Evolutionary conservation across 768 basidiomycete genomes (phyloP).

Genomic region (Dacryopinax spathularia): DNA sequence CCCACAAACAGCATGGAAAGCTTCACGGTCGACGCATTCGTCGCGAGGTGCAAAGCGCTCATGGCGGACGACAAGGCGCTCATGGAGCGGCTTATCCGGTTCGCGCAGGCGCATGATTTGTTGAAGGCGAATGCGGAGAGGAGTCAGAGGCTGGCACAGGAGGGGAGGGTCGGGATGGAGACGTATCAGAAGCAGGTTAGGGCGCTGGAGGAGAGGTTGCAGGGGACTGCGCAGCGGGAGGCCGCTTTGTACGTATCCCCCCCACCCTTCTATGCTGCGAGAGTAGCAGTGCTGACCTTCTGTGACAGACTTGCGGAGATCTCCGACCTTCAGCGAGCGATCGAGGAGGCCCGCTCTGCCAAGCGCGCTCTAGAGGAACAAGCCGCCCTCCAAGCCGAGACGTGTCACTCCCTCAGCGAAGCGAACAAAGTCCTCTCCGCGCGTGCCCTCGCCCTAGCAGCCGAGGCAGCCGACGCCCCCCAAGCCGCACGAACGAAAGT

Average conservation of each 20-base stretch:
- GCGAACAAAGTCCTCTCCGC: slow-evolving; percentile 68
- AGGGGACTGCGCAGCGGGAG: slow-evolving; percentile 36
- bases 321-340: slow-evolving; percentile 39
- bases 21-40: slow-evolving; percentile 66
- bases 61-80: slow-evolving; percentile 70
- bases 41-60: slow-evolving; percentile 60
- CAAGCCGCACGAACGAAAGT: slow-evolving; percentile 49
- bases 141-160: slow-evolving; percentile 79
- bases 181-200: slow-evolving; percentile 83
- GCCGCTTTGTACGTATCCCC: slow-evolving; percentile 38
- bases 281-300: slow-evolving; percentile 6
- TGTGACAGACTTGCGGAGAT: slow-evolving; percentile 49
- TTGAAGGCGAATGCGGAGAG: slow-evolving; percentile 86
- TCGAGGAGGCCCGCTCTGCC: slow-evolving; percentile 47
- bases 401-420: slow-evolving; percentile 54
- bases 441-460: slow-evolving; percentile 52
- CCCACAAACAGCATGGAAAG: too few species aligned
- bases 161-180: slow-evolving; percentile 62
- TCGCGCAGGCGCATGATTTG: slow-evolving; percentile 79
- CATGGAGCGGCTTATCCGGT: slow-evolving; percentile 68
- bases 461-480: slow-evolving; percentile 46
- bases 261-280: not conserved
- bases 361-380: slow-evolving; percentile 55
- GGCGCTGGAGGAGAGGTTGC: slow-evolving; percentile 62
- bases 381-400: slow-evolving; percentile 60